Conservation (phyloP, 1,284 basidiomycete species). For the Apiotrichum laibachii region DNA sequence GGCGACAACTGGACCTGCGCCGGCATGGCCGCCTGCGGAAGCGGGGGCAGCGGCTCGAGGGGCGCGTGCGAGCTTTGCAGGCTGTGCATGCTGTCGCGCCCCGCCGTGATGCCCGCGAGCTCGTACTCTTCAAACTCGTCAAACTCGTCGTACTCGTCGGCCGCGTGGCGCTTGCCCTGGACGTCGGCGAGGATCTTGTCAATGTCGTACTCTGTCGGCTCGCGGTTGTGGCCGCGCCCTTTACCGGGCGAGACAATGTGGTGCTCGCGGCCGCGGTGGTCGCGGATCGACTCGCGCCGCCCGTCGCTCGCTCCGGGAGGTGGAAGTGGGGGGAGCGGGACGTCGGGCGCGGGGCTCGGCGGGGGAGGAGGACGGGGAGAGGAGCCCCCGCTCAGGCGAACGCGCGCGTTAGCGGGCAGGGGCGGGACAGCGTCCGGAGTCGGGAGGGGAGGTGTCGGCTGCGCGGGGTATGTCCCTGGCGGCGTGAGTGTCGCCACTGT, state of each 20-base stretch:
- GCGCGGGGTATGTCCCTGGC: not conserved
- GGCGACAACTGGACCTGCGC: conserved; percentile 1
- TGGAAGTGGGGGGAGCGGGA: conserved; percentile 8
- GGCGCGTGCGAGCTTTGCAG: not conserved
- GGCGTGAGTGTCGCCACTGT: not conserved
- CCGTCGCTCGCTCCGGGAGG: not conserved
- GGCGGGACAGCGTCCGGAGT: not conserved
- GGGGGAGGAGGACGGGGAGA: not conserved
- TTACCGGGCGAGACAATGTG: not conserved
- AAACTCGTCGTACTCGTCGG: no score
- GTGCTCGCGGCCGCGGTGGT: conserved; percentile 2
- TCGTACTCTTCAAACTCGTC: no score
- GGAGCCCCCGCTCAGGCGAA: not conserved
- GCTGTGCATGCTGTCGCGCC: not conserved
- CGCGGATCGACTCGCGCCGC: not conserved
- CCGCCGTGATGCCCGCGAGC: no score
- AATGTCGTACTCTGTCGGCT: conserved; percentile 11
- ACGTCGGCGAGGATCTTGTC: conserved; percentile 10
- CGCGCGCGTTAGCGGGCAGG: not conserved
- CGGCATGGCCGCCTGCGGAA: conserved; percentile 1
- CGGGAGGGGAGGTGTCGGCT: not conserved
- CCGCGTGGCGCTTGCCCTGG: not conserved
- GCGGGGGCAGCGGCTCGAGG: conserved; percentile 1
- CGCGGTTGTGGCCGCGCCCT: conserved; percentile 2
- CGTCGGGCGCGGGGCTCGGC: conserved; percentile 10